Percentiles rank a stretch among this genome's conserved stretches.
These are phyloP conservation scores for Saxophila tyrrhenica DNA, from an alignment of 495 filamentous ascomycete species.

Conservation along the genomic window DNA sequence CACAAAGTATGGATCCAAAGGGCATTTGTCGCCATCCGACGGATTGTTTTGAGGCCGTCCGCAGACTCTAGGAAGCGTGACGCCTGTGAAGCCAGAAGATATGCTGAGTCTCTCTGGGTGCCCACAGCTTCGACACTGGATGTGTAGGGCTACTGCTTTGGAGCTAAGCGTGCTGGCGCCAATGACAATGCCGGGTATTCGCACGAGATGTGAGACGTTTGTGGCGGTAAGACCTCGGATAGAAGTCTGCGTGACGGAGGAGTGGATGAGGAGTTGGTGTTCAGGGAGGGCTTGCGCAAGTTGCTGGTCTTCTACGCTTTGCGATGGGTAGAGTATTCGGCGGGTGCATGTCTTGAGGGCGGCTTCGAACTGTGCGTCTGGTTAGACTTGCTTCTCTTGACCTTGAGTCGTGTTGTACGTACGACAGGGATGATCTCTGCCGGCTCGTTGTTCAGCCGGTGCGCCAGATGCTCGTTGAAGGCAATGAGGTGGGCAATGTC, in stretches of 20 bases:
- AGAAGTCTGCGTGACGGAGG: conserved; percentile 74
- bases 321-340: conserved; percentile 74
- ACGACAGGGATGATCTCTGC: conserved; percentile 88
- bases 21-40: conserved; percentile 61
- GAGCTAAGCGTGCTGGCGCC: conserved; percentile 94
- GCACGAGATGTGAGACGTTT: conserved; percentile 86
- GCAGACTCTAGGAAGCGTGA: conserved; percentile 73
- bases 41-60: conserved; percentile 40
- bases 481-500: conserved; percentile 94
- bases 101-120: conserved; percentile 61
- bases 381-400: no score
- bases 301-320: conserved; percentile 35
- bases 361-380: conserved; percentile 89
- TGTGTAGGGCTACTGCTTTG: conserved; percentile 75
- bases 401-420: no score
- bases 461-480: conserved; percentile 92
- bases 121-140: conserved; percentile 83
- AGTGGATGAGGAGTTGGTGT: conserved; percentile 94
- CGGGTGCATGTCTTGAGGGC: conserved; percentile 86
- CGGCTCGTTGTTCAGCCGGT: conserved; percentile 81
- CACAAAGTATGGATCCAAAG: conserved; percentile 90
- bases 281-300: conserved; percentile 47
- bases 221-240: conserved; percentile 90
- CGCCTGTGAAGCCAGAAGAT: conserved; percentile 71
- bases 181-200: conserved; percentile 95